A percentile compares a stretch with the other conserved stretches of the same genome.
Evolutionary conservation across 768 basidiomycete genomes (phyloP).

Genomic region (Rhizopogon rudus): DNA sequence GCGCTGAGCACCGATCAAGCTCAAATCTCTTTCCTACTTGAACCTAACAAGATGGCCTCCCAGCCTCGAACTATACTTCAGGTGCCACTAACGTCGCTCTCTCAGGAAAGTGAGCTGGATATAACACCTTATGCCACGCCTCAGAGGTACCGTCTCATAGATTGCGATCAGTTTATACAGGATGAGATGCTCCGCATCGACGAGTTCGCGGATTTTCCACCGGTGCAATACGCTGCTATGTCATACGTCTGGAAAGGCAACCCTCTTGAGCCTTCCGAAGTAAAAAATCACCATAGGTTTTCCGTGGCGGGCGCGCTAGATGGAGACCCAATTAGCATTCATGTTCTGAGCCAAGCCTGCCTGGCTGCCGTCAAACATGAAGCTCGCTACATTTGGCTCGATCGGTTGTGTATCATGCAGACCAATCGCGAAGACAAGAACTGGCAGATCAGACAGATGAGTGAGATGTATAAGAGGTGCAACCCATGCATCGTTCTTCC

Average conservation of each 20-base stretch:
- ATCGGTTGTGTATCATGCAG: constrained; percentile 14
- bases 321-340: neutral
- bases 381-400: constrained; percentile 2
- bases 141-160: neutral
- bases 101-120: too few species aligned
- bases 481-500: constrained; percentile 12
- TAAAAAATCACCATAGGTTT: neutral
- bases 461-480: constrained; percentile 7
- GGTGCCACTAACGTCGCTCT: too few species aligned
- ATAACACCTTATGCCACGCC: neutral
- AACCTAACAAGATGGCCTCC: too few species aligned
- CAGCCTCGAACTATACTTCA: too few species aligned
- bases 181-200: neutral
- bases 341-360: neutral
- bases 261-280: neutral
- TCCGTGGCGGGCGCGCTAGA: neutral
- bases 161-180: neutral
- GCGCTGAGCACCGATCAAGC: too few species aligned
- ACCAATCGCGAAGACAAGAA: constrained; percentile 10
- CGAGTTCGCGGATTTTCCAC: neutral
- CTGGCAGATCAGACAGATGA: constrained; percentile 16
- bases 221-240: neutral
- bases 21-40: too few species aligned
- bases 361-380: neutral
- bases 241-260: neutral